phyloP scores from a whole-genome alignment of 1,284 basidiomycete species.

The Takashimella tepidaria region DNA sequence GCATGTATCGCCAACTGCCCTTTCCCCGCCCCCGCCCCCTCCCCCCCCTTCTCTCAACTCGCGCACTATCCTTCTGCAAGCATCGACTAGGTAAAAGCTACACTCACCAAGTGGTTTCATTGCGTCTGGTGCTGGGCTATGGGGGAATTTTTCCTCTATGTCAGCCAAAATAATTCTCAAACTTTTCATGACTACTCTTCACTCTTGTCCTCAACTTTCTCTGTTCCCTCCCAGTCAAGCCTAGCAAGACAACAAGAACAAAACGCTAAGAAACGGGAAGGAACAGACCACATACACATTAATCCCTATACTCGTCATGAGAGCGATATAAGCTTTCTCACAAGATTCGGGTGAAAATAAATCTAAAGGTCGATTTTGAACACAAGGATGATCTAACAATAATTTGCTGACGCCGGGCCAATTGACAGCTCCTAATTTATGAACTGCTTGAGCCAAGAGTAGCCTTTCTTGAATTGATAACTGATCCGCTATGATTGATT shows the following conservation, averaged over 20 bases:
- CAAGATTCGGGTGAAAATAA: constrained; percentile 67
- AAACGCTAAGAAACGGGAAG: too few relatives aligned
- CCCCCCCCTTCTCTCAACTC: too few relatives aligned
- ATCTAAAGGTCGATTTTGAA: constrained; percentile 55
- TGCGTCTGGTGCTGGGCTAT: constrained; percentile 39
- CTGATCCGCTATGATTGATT: constrained; percentile 14
- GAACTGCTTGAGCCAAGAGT: constrained; percentile 74
- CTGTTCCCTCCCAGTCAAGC: too few relatives aligned
- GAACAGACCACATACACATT: constrained; percentile 57
- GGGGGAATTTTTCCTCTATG: background rate
- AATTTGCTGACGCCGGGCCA: constrained; percentile 66
- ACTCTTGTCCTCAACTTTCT: background rate
- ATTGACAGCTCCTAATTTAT: constrained; percentile 69
- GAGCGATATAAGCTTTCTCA: constrained; percentile 58
- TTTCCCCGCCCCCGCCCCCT: too few relatives aligned
- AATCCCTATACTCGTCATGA: constrained; percentile 64
- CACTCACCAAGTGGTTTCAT: constrained; percentile 26
- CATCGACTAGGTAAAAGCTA: constrained; percentile 4
- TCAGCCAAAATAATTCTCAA: too few relatives aligned
- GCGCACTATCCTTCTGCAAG: too few relatives aligned
- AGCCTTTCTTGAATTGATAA: constrained; percentile 52
- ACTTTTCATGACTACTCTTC: too few relatives aligned
- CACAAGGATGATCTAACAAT: constrained; percentile 52
- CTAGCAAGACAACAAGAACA: too few relatives aligned
- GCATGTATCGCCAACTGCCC: too few relatives aligned